Evolutionary conservation across 805 yeast species (phyloP).

Genomic region (Suhomyces sp.): DNA sequence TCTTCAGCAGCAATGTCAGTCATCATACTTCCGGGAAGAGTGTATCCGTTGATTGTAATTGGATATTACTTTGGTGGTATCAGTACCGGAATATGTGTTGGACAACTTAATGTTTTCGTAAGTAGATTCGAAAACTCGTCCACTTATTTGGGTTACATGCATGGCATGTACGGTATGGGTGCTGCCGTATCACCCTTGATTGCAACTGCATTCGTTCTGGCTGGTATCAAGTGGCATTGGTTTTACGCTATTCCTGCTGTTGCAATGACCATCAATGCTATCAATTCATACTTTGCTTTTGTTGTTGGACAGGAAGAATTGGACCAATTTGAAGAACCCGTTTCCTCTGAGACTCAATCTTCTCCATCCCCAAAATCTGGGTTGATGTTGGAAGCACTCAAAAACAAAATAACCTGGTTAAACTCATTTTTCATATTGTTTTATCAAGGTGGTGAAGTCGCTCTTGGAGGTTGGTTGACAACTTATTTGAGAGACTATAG

Average conservation of each 20-base stretch:
- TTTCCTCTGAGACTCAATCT: neutral
- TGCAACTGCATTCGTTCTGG: conserved; percentile 19
- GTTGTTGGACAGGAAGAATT: conserved; percentile 17
- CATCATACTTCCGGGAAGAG: conserved; percentile 19
- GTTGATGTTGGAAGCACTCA: conserved; percentile 16
- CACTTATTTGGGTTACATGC: conserved; percentile 18
- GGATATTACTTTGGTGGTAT: conserved; percentile 25
- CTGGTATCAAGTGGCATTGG: conserved; percentile 18
- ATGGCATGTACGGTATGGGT: conserved; percentile 26
- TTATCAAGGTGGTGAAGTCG: conserved; percentile 23
- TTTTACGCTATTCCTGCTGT: conserved; percentile 18
- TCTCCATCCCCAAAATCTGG: neutral
- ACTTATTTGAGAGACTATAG: conserved; percentile 23
- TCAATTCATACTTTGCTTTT: conserved; percentile 12
- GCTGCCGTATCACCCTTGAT: conserved; percentile 23
- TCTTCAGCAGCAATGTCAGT: conserved; percentile 14
- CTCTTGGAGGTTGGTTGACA: conserved; percentile 25
- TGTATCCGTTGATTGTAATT: conserved; percentile 19
- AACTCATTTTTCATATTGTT: conserved; percentile 17
- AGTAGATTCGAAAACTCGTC: conserved; percentile 21
- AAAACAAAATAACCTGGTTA: conserved; percentile 19
- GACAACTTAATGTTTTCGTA: conserved; percentile 22
- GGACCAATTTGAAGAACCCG: conserved; percentile 3
- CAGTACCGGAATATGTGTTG: conserved; percentile 20
- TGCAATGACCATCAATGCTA: conserved; percentile 12